phyloP scores from a whole-genome alignment of 495 filamentous ascomycete species.

The Hypoxylon lienhwacheense region DNA sequence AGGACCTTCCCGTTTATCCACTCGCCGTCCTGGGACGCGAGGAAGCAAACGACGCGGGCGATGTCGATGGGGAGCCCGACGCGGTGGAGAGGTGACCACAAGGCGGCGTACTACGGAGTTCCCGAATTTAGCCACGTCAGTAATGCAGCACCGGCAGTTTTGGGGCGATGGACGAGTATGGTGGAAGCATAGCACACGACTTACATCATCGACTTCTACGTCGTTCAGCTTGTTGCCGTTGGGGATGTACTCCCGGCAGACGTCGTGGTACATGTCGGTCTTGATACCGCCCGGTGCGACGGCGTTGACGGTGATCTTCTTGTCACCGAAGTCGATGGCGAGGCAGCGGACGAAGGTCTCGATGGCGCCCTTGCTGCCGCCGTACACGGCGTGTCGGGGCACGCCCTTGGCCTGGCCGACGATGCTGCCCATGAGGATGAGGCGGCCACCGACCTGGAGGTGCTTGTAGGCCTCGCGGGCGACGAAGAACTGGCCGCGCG shows the following conservation, averaged over 20 bases:
- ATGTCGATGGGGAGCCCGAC: constrained; percentile 66
- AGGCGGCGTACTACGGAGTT: constrained; percentile 48
- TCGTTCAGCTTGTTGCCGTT: constrained; percentile 52
- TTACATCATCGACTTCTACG: constrained; percentile 41
- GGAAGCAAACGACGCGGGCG: constrained; percentile 65
- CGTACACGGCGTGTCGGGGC: constrained; percentile 73
- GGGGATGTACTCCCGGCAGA: constrained; percentile 66
- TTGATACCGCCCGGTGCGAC: constrained; percentile 78
- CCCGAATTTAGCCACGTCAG: constrained; percentile 17
- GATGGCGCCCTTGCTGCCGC: constrained; percentile 74
- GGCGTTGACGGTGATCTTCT: constrained; percentile 74
- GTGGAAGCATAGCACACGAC: not conserved
- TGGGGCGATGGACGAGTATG: not conserved
- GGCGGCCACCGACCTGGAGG: constrained; percentile 65
- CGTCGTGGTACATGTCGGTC: constrained; percentile 72
- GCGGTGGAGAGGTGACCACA: constrained; percentile 61
- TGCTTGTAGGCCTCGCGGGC: constrained; percentile 74
- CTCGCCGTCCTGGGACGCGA: constrained; percentile 65
- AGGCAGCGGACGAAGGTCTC: constrained; percentile 78
- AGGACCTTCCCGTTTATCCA: constrained; percentile 67
- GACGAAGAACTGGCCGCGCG: constrained; percentile 80
- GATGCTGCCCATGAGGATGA: constrained; percentile 64
- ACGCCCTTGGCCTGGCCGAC: constrained; percentile 60
- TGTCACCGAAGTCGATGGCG: constrained; percentile 69
- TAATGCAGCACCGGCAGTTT: not conserved